Conservation (phyloP, 768 basidiomycete species). For the Amanita pseudoporphyria region DNA sequence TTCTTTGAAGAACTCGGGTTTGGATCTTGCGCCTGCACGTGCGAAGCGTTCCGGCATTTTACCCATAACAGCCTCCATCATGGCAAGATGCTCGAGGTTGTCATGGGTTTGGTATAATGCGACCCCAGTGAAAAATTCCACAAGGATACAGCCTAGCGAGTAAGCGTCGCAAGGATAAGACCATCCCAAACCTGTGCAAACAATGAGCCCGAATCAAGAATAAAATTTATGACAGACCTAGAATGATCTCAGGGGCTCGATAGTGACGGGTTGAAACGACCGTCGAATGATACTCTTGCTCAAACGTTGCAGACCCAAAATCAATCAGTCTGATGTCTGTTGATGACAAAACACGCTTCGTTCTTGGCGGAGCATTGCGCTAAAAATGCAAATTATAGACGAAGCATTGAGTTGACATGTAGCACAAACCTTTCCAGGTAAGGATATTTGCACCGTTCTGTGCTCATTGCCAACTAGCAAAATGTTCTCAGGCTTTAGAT, state of each 20-base stretch:
- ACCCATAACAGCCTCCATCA: slow-evolving; percentile 99
- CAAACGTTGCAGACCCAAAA: slow-evolving; percentile 97
- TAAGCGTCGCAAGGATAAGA: slow-evolving; percentile 98
- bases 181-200: slow-evolving; percentile 80
- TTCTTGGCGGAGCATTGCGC: slow-evolving; percentile 57
- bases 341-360: slow-evolving; percentile 71
- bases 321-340: slow-evolving; percentile 96
- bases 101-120: slow-evolving; percentile 99
- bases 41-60: slow-evolving; percentile 89
- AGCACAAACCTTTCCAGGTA: slow-evolving; percentile 52
- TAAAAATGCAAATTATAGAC: slow-evolving; percentile 17
- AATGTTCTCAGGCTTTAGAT: slow-evolving; percentile 99
- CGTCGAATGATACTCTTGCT: slow-evolving; percentile 95
- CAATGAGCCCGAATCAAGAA: slow-evolving; percentile 9
- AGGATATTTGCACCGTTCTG: slow-evolving; percentile 46
- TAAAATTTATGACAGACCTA: slow-evolving; percentile 48
- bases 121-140: slow-evolving; percentile 96
- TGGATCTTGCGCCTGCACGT: slow-evolving; percentile 63
- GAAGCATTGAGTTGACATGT: slow-evolving; percentile 5
- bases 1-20: slow-evolving; percentile 92
- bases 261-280: slow-evolving; percentile 98
- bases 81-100: slow-evolving; percentile 96
- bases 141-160: slow-evolving; percentile 96
- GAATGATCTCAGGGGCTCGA: slow-evolving; percentile 97
- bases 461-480: slow-evolving; percentile 83